Percentiles rank a stretch among this genome's conserved stretches.
Evolutionary conservation across 495 filamentous ascomycete species (phyloP).

Genomic region (Amphirosellinia nigrospora): DNA sequence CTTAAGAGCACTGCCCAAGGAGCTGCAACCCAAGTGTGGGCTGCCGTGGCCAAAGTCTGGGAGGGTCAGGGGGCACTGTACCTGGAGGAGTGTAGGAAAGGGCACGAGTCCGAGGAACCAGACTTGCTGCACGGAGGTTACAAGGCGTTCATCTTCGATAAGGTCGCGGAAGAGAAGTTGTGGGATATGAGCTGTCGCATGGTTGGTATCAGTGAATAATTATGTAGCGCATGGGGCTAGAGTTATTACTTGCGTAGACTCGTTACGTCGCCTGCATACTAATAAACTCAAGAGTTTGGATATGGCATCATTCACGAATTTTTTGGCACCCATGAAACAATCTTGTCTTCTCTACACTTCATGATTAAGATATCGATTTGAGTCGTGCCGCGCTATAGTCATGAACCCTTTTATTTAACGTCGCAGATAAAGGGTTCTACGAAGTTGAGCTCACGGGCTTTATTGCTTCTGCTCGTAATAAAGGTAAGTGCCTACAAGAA

Average conservation of each 20-base stretch:
- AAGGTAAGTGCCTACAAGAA: background rate
- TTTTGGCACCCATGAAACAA: no score
- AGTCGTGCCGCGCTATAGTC: no score
- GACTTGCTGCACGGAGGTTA: constrained; percentile 6
- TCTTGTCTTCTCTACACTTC: no score
- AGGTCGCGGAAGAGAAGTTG: constrained; percentile 13
- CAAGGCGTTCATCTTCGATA: constrained; percentile 6
- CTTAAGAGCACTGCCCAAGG: constrained; percentile 42
- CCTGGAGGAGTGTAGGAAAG: constrained; percentile 41
- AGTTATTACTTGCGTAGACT: background rate
- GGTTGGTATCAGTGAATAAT: background rate
- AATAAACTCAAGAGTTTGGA: background rate
- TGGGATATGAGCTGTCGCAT: constrained; percentile 15
- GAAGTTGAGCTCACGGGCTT: background rate
- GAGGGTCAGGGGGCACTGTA: constrained; percentile 51
- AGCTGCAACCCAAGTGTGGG: constrained; percentile 57
- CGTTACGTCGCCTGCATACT: background rate
- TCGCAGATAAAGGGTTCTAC: background rate
- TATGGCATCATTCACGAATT: no score
- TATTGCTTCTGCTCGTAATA: background rate
- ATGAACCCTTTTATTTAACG: no score
- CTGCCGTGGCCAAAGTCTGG: constrained; percentile 48
- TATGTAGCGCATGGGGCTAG: background rate
- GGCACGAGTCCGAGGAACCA: constrained; percentile 4
- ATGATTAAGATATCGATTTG: no score